Evolutionary conservation across 352 stramenopile species (phyloP), one percentile per base, ranked within the genome.

Genomic region (Pythium dissotocum): DNA sequence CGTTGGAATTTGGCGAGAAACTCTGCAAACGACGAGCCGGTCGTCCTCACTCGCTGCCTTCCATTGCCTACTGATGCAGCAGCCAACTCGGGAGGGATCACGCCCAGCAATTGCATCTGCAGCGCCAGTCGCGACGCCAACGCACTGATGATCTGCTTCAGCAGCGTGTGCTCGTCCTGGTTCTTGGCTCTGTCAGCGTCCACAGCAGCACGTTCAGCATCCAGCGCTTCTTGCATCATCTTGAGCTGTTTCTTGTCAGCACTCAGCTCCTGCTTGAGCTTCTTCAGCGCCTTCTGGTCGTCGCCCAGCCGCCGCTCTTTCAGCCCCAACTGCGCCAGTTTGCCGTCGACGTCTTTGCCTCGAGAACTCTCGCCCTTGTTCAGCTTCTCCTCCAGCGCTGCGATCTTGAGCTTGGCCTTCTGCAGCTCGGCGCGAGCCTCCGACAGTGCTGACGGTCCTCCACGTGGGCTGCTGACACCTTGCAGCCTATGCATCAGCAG

Each of bases 261-360:
- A 28, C 13, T 72, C 28, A 78, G 65, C 26, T 81, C 65, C 4
- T 61, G 65, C 59, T 78, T 77, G 28, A 80, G 71, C 64, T 80
- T 89, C 71, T 83, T 84, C 14, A 81, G 51, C 21, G 59, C 85
- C 82, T 76, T 90, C 36, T 87, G 80, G 16, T 91, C 80, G 46
- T 88, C 83, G 0, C 52, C 13, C 28, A 63, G 30, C 35, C 73
- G 75, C 44, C 77, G 67, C 63, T 89, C 80, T 48, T 71, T 63
- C 13, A 72, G 65, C 4, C 61, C 72, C 3, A 85, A 53, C 48
- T 77, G 58, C 2, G 70, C 62, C 6, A 72, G 40, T 36, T 80
- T 88, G 10, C 35, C 49, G n/a, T 87, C 78, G 10, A 72, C 33
- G 61, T 89, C 76, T 46, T 73, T 87, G 44, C 49, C 53, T 38